phyloP scores from a whole-genome alignment of 225 moss, liverwort and hornwort genomes.

The Ulota crispa region DNA sequence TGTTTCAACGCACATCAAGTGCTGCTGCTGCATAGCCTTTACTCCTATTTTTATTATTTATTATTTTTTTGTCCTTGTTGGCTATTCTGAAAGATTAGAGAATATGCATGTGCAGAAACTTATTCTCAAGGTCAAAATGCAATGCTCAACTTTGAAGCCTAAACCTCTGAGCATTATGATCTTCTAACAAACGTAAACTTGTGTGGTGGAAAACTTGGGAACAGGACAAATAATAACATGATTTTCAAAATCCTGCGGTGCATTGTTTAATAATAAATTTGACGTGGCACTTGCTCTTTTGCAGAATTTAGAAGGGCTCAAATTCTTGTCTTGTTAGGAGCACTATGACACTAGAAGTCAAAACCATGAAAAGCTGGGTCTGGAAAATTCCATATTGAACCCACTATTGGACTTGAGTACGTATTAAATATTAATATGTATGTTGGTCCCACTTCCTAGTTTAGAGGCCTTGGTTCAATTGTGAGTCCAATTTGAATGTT shows the following conservation, averaged over 20 bases:
- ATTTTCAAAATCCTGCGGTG: background rate
- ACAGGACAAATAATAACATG: background rate
- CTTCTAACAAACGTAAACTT: background rate
- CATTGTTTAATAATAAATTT: too few species aligned
- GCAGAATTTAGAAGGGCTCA: background rate
- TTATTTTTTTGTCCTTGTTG: background rate
- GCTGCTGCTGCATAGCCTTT: background rate
- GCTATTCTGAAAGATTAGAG: background rate
- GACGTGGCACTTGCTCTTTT: background rate
- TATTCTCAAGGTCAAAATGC: background rate
- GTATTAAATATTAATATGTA: too few species aligned
- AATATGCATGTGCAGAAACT: background rate
- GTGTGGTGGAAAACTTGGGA: background rate
- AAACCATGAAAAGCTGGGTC: too few species aligned
- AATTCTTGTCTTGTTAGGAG: too few species aligned
- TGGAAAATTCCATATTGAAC: too few species aligned
- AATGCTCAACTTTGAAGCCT: background rate
- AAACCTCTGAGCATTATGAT: background rate
- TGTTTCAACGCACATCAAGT: constrained; percentile 41
- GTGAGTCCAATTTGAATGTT: too few species aligned
- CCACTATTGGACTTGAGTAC: too few species aligned
- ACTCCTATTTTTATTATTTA: background rate
- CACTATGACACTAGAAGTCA: too few species aligned
- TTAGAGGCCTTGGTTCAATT: too few species aligned
- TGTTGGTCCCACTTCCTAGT: too few species aligned